A percentile compares a stretch with the other conserved stretches of the same genome.
phyloP scores from a whole-genome alignment of 169 alveolate genomes.

The Plasmodium vinckei region DNA sequence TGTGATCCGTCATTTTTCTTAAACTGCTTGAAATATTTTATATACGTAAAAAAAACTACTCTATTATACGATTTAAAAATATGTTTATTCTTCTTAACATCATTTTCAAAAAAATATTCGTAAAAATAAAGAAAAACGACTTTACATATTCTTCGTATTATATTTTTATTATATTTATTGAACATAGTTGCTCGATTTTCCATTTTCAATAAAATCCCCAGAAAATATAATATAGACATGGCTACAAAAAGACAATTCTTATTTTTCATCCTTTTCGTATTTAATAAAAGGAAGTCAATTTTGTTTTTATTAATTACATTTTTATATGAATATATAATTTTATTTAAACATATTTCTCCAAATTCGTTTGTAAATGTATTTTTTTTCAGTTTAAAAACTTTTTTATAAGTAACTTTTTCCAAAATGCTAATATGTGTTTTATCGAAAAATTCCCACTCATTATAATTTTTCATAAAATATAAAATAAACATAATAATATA shows the following conservation, averaged over 20 bases:
- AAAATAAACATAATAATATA: conserved; percentile 37
- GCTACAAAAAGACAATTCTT: conserved; percentile 54
- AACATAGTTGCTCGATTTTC: conserved; percentile 16
- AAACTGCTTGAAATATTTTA: conserved; percentile 18
- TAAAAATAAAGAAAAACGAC: conserved; percentile 64
- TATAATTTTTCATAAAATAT: conserved; percentile 41
- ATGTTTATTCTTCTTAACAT: conserved; percentile 11
- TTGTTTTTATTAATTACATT: conserved; percentile 6
- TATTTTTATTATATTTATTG: conserved; percentile 20
- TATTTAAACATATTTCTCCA: conserved; percentile 42
- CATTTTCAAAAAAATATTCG: conserved; percentile 53
- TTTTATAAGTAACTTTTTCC: conserved; percentile 22
- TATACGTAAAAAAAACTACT: conserved; percentile 20
- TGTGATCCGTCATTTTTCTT: neutral
- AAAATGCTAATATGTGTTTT: neutral
- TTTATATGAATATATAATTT: conserved; percentile 47
- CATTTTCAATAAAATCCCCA: conserved; percentile 18
- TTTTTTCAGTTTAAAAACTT: conserved; percentile 15
- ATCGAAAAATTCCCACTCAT: conserved; percentile 1
- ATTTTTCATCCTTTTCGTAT: conserved; percentile 36
- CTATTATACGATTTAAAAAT: conserved; percentile 31
- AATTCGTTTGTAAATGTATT: conserved; percentile 1
- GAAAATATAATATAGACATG: conserved; percentile 38
- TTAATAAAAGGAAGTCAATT: conserved; percentile 54
- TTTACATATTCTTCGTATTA: conserved; percentile 32